Percentiles rank a stretch among this genome's conserved stretches.
These are phyloP conservation scores for Clitocybe nebularis DNA, from an alignment of 1,284 basidiomycete genomes.

Conservation along the genomic window DNA sequence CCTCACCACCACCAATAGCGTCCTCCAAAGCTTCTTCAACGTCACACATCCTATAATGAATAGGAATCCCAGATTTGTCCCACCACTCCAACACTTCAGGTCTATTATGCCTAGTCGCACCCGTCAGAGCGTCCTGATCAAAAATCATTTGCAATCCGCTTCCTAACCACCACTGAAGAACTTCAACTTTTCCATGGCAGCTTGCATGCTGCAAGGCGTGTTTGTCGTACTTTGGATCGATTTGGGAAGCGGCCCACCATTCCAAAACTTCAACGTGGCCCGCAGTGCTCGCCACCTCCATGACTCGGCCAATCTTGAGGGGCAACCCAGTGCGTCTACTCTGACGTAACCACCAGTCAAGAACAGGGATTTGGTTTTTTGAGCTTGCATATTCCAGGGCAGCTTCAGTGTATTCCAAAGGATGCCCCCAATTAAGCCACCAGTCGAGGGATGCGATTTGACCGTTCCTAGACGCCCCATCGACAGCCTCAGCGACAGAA, in stretches of 20 bases:
- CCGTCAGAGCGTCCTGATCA: conserved; percentile 72
- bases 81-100: conserved; percentile 85
- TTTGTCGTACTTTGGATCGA: conserved; percentile 73
- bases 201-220: conserved; percentile 73
- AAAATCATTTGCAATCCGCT: conserved; percentile 73
- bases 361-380: conserved; percentile 64
- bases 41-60: conserved; percentile 82
- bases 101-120: conserved; percentile 75
- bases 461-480: conserved; percentile 69
- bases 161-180: conserved; percentile 79
- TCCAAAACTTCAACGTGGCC: conserved; percentile 69
- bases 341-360: conserved; percentile 76
- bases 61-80: conserved; percentile 68
- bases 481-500: conserved; percentile 60
- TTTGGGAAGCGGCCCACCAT: conserved; percentile 77
- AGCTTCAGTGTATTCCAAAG: conserved; percentile 69
- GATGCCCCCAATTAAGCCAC: conserved; percentile 57
- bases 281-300: conserved; percentile 75
- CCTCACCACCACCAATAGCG: conserved; percentile 69
- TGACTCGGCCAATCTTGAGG: conserved; percentile 75
- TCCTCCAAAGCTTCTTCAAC: conserved; percentile 84
- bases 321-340: conserved; percentile 42
- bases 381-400: conserved; percentile 74
- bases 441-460: conserved; percentile 65
- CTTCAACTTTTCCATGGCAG: conserved; percentile 74